Base-by-base conservation (phyloP, 2,329 filamentous ascomycete species). In the Aspergillus oerlinghausenensis region DNA sequence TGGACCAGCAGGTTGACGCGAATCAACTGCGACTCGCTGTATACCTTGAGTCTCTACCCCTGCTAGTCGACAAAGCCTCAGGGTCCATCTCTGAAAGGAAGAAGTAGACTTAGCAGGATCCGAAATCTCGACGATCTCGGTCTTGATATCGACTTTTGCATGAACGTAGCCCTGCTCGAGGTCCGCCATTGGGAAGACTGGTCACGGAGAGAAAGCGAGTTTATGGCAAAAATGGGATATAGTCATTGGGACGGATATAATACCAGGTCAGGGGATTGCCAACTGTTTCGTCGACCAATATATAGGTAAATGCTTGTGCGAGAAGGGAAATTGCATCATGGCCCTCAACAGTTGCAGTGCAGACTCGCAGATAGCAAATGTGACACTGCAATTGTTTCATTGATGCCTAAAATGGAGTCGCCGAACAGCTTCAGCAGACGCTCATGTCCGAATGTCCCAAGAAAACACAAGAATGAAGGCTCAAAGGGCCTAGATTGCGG, bases 21-120 rank as follows among this genome's bases (percentile, higher is more conserved):
- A 49, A 51, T 60, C 21, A 25, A 49, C 50, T 32, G 45, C 32
- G 11, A 60, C 55, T 8, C 51, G 58, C 25, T 58, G 52, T 47
- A 60, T 60, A 17, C 58, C 58, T 50, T 55, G 50, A 42, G 52
- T 55, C 45, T 60, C 58, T n/a, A 59, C n/a, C 35, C 58, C 55
- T 7, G 48, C 53, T 5, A 58, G 2, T 32, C 50, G 52, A 32
- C 43, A 23, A 17, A 52, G 42, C 42, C 21, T 23, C 21, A 17
- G 8, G 21, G 19, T 23, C 42, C 42, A 45, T 45, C 19, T 19
- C 7, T 23, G n/a, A 17, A 23, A 23, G 21, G 19, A 23, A 19
- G 42, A 23, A 10, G 42, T 23, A 11, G 11, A 23, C 19, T 45
- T 23, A 9, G 7, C 21, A 19, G 21, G 19, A 10, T 23, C n/a